phyloP scores from a whole-genome alignment of 495 filamentous ascomycete genomes.

The Neurospora sublineolata region DNA sequence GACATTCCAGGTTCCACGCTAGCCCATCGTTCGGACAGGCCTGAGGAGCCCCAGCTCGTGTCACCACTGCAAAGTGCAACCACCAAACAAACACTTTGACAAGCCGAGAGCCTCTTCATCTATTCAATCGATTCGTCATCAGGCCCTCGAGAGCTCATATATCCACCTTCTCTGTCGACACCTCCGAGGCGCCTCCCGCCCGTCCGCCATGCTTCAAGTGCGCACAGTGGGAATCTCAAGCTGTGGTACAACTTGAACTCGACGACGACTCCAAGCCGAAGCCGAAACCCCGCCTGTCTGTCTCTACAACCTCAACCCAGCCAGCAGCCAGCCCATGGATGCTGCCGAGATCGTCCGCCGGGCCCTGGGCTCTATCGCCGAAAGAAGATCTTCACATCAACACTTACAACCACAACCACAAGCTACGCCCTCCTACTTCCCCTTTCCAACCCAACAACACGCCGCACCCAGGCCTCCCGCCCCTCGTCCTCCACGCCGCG shows the following conservation, averaged over 20 bases:
- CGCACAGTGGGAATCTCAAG: background rate
- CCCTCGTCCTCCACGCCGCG: constrained; percentile 18
- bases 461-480: constrained; percentile 19
- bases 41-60: background rate
- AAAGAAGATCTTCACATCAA: background rate
- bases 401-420: background rate
- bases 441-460: constrained; percentile 21
- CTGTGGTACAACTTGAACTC: background rate
- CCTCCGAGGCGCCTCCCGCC: background rate
- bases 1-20: background rate
- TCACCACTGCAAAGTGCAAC: background rate
- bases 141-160: background rate
- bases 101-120: background rate
- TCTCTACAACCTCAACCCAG: background rate
- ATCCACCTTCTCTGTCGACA: background rate
- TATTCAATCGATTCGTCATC: background rate
- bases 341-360: constrained; percentile 38
- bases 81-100: background rate
- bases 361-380: constrained; percentile 30
- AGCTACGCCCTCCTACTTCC: background rate
- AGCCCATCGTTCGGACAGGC: background rate
- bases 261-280: background rate
- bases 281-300: background rate
- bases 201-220: background rate
- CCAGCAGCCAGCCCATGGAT: constrained; percentile 29